Conservation (phyloP, 805 yeast species). For the Kockiozyma suomiensis region DNA sequence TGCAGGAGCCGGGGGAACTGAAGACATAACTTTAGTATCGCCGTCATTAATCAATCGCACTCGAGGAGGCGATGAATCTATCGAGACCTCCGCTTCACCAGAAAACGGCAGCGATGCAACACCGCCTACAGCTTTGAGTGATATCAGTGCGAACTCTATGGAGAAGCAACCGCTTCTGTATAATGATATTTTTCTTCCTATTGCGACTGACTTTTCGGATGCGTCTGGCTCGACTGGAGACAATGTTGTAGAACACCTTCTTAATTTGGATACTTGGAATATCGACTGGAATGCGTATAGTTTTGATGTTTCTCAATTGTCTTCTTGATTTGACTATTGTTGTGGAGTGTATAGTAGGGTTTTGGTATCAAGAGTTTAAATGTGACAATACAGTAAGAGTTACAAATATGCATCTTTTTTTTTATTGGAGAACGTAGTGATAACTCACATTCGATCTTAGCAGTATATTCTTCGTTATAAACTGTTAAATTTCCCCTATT, state of each 20-base stretch:
- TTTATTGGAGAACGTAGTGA: no score
- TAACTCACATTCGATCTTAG: no score
- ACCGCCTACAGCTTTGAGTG: not conserved
- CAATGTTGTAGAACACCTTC: conserved; percentile 5
- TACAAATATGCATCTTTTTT: no score
- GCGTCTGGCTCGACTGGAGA: not conserved
- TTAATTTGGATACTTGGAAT: conserved; percentile 14
- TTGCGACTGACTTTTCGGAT: not conserved
- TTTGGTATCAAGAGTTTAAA: no score
- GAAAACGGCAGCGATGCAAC: not conserved
- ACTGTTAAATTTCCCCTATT: no score
- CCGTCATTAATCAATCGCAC: not conserved
- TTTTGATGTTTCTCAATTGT: not conserved
- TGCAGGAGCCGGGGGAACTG: no score
- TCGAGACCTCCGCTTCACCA: not conserved
- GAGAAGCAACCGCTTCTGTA: not conserved
- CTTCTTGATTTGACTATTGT: not conserved
- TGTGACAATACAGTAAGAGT: no score
- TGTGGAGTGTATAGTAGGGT: no score
- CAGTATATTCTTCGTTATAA: no score
- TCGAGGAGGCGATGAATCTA: not conserved
- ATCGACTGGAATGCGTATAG: conserved; percentile 10
- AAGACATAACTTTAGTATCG: not conserved
- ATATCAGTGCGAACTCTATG: not conserved
- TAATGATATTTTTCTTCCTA: not conserved